These are phyloP conservation scores for Perkinsus chesapeaki DNA, from an alignment of 169 alveolate species.

Conservation along the genomic window DNA sequence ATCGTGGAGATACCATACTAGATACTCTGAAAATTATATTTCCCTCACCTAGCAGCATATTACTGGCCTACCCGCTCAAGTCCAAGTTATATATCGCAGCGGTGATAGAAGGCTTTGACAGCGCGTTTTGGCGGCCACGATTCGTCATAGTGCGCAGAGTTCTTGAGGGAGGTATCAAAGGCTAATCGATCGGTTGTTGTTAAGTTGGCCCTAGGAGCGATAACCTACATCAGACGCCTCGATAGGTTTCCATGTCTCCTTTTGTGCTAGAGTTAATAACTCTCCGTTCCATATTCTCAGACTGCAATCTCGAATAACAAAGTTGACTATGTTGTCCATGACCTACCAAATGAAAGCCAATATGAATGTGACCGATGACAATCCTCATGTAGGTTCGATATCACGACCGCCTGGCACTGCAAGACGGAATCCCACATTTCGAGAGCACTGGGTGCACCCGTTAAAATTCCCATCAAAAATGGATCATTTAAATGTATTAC, in stretches of 20 bases:
- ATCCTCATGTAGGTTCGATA: not conserved
- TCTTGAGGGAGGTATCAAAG: not conserved
- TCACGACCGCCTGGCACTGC: not conserved
- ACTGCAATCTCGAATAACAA: not conserved
- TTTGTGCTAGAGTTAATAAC: not conserved
- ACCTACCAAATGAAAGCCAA: not conserved
- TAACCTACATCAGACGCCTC: not conserved
- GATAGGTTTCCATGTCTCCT: not conserved
- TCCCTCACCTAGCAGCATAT: not conserved
- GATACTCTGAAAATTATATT: not conserved
- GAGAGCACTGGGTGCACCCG: too few species aligned
- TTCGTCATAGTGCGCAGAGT: not conserved
- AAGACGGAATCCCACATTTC: too few species aligned
- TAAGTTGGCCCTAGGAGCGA: not conserved
- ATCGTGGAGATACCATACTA: not conserved
- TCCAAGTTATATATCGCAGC: not conserved
- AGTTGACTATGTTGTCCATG: not conserved
- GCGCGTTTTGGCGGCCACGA: not conserved
- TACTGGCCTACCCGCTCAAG: not conserved
- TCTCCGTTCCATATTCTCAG: not conserved
- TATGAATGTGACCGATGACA: not conserved
- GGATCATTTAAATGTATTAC: too few species aligned
- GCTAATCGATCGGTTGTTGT: not conserved
- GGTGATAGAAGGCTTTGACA: not conserved
- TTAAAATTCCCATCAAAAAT: too few species aligned